Percentiles rank a stretch among this genome's conserved stretches.
Conservation (phyloP, 208 protist species). For the Leishmania tropica region DNA sequence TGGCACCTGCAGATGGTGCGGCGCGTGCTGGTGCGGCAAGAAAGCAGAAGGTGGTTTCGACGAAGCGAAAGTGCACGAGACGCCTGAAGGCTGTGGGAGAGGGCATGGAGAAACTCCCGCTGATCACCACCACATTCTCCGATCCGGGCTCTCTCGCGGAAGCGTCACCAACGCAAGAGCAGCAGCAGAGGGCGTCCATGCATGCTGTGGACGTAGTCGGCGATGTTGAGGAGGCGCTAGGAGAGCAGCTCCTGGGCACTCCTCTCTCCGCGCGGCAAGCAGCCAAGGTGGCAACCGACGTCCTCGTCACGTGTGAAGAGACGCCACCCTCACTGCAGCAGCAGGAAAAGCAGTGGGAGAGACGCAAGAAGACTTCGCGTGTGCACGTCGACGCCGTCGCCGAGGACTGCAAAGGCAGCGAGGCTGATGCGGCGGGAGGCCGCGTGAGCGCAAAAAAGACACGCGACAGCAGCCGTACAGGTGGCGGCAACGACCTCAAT, state of each 20-base stretch:
- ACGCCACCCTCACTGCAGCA: not conserved
- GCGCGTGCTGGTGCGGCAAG: not conserved
- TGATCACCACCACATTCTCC: not conserved
- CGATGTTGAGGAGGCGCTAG: conserved; percentile 17
- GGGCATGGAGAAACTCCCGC: not conserved
- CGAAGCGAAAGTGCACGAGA: not conserved
- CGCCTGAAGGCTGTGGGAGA: conserved; percentile 1
- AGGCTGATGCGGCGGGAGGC: not conserved
- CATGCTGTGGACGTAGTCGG: conserved; percentile 8
- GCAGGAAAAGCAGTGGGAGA: not conserved
- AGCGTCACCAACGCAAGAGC: conserved; percentile 1
- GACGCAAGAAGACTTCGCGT: not conserved
- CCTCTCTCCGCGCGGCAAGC: not conserved
- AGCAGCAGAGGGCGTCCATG: not conserved
- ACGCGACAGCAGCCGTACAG: not conserved
- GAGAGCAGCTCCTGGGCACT: conserved; percentile 1
- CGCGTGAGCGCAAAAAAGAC: not conserved
- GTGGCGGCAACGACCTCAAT: not conserved
- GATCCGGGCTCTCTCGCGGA: not conserved
- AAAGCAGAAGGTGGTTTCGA: conserved; percentile 4
- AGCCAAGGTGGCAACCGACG: not conserved
- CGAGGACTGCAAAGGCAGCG: not conserved
- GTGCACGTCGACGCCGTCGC: conserved; percentile 2
- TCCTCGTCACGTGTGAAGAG: not conserved
- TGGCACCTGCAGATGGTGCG: not conserved